Evolutionary conservation across 768 basidiomycete species (phyloP).

Genomic region (Lactifluus volemus): DNA sequence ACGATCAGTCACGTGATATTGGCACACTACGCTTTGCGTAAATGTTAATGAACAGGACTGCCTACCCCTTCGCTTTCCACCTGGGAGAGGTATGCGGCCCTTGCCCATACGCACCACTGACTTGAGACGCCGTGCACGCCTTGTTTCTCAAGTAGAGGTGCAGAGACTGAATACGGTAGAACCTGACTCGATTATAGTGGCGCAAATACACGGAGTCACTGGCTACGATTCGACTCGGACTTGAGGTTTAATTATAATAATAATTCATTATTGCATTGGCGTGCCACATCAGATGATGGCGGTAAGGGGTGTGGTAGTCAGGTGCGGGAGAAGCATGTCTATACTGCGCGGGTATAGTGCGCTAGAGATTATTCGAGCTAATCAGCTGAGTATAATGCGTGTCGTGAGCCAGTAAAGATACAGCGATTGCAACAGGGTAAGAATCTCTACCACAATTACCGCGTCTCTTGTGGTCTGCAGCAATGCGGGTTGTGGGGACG

Average conservation of each 20-base stretch:
- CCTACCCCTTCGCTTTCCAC: neutral
- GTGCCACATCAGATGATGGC: conserved; percentile 12
- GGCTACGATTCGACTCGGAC: neutral
- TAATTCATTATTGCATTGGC: conserved; percentile 1
- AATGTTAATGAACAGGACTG: too few species aligned
- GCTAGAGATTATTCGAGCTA: conserved; percentile 6
- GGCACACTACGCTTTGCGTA: neutral
- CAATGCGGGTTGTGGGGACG: neutral
- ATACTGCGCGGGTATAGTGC: conserved; percentile 12
- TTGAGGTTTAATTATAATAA: neutral
- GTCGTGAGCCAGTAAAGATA: conserved; percentile 2
- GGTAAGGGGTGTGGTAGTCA: conserved; percentile 17
- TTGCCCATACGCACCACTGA: neutral
- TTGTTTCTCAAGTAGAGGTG: neutral
- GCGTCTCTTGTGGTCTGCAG: neutral
- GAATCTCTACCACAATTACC: neutral
- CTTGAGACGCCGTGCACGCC: neutral
- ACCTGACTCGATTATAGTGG: neutral
- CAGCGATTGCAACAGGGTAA: neutral
- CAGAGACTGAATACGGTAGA: neutral
- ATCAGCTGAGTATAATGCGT: conserved; percentile 10
- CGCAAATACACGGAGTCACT: neutral
- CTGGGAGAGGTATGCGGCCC: neutral
- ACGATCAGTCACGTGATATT: neutral
- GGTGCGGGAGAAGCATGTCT: conserved; percentile 17